These are phyloP conservation scores for Cutaneotrichosporon spelunceum DNA, from an alignment of 1,284 basidiomycete species.

Conservation along the genomic window DNA sequence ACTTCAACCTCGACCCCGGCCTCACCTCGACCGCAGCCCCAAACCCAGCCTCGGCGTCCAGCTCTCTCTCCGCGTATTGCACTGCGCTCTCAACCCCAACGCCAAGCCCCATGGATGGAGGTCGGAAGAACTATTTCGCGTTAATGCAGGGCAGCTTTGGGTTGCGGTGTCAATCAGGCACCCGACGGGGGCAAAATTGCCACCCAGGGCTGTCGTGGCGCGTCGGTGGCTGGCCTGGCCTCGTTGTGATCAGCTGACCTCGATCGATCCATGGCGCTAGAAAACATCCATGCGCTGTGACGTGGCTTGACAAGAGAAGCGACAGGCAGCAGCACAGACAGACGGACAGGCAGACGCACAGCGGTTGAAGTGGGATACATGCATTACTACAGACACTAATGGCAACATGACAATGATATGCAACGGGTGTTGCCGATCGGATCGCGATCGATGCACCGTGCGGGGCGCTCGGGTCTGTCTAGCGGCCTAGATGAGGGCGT, in stretches of 20 bases:
- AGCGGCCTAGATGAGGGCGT: slow-evolving; percentile 33
- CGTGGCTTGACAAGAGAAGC: no score
- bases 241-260: neutral
- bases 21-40: no score
- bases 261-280: no score
- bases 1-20: no score
- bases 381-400: slow-evolving; percentile 10
- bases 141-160: no score
- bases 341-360: neutral
- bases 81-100: no score
- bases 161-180: neutral
- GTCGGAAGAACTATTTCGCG: no score
- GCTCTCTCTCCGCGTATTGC: no score
- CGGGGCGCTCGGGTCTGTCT: neutral
- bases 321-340: neutral
- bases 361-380: slow-evolving; percentile 4
- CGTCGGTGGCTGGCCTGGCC: neutral
- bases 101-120: no score
- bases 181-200: neutral
- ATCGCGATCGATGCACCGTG: neutral
- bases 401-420: neutral
- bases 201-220: neutral
- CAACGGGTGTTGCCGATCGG: neutral
- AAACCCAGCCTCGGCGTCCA: no score
- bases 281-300: no score